Percentiles rank a stretch among this genome's conserved stretches.
Conservation (phyloP, 2,329 filamentous ascomycete genomes). For the Ceratocystis huliohia region DNA sequence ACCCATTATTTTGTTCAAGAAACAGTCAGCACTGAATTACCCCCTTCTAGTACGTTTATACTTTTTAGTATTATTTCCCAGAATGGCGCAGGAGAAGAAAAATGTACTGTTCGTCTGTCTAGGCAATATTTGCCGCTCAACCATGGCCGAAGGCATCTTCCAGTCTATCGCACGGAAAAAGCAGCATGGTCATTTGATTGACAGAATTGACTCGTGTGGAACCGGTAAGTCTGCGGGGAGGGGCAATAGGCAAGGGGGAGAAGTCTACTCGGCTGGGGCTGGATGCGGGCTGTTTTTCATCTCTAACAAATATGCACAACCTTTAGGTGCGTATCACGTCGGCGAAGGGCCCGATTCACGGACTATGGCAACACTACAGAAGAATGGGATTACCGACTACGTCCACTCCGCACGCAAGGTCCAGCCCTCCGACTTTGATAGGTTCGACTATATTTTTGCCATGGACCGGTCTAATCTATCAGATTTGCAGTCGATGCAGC, state of each 20-base stretch:
- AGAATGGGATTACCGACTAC: conserved; percentile 66
- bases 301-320: conserved; percentile 24
- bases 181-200: conserved; percentile 47
- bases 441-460: conserved; percentile 86
- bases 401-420: conserved; percentile 58
- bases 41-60: neutral
- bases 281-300: conserved; percentile 84
- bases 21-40: neutral
- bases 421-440: conserved; percentile 53
- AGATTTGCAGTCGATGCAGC: conserved; percentile 50
- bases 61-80: neutral
- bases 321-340: conserved; percentile 62
- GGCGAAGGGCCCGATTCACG: conserved; percentile 66
- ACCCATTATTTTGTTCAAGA: neutral
- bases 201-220: conserved; percentile 71
- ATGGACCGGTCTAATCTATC: conserved; percentile 81
- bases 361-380: conserved; percentile 59
- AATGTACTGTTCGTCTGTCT: conserved; percentile 91
- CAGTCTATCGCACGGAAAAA: conserved; percentile 52
- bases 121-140: conserved; percentile 87
- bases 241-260: conserved; percentile 36
- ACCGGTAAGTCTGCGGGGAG: conserved; percentile 40
- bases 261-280: conserved; percentile 35
- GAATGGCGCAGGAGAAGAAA: conserved; percentile 27
- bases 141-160: conserved; percentile 96